Evolutionary conservation across 257 asterid genomes (phyloP), one percentile per base, ranked within the genome.

Genomic region (Nicotiana attenuata): DNA sequence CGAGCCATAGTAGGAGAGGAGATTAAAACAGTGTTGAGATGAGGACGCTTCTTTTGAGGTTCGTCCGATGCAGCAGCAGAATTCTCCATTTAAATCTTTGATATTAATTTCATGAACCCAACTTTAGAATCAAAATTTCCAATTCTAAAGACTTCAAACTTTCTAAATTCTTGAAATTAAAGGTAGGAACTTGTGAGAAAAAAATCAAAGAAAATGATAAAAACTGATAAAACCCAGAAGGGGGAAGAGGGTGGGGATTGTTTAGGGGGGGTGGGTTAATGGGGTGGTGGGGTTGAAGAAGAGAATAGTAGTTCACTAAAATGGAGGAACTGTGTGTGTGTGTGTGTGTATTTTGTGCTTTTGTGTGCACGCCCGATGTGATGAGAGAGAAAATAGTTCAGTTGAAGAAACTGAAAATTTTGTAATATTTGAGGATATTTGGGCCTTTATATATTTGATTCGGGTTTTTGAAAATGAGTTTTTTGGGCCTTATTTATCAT

Each of bases 21-120:
- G 81, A 41, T 41, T 41, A 81, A 76, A 82, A 77, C 85, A 87
- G 88, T 84, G 81, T 85, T 85, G 85, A 84, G 89, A 80, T 91
- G 95, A 33, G 89, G 95, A 28, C 95, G 93, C 93, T 94, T 94
- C 73, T 82, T 92, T 83, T 84, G 91, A 14, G 95, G 95, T 87
- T 91, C 91, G 28, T 81, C 97, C 14, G 90, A 88, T 81, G 90
- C 92, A 52, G 77, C 61, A 60, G 66, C 53, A 16, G 67, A 53
- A 69, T 41, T 85, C 78, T 84, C 85, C 82, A 73, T 81, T 33
- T 28, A 52, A 71, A 76, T 56, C 41, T 65, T 67, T 4, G 26
- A 68, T 68, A n/a, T 45, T 28, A 41, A 41, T 41, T 20, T 69
- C 78, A 69, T 69, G 10, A 69, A 69, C 78, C 55, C 59, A 10